A percentile compares a stretch with the other conserved stretches of the same genome.
Evolutionary conservation across 768 basidiomycete species (phyloP).

Genomic region (Lyophyllum semitale): DNA sequence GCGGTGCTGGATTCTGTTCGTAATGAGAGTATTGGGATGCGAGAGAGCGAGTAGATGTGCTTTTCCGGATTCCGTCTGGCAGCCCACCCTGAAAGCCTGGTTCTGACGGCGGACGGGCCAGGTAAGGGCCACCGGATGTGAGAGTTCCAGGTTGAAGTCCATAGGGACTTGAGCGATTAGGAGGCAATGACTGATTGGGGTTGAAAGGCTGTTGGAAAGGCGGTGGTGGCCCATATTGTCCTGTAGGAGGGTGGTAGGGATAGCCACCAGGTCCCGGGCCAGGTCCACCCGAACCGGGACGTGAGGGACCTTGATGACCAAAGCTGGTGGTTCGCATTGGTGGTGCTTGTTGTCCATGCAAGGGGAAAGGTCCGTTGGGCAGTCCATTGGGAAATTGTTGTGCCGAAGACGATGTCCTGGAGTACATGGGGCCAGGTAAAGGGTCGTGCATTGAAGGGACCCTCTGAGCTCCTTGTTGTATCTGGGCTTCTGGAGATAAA

Average conservation of each 20-base stretch:
- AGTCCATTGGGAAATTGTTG: slow-evolving; percentile 32
- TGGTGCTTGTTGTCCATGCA: slow-evolving; percentile 4
- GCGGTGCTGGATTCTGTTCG: slow-evolving; percentile 38
- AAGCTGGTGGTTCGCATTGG: slow-evolving; percentile 9
- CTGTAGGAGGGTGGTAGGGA: slow-evolving; percentile 2
- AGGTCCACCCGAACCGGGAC: slow-evolving; percentile 7
- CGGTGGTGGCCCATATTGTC: slow-evolving; percentile 18
- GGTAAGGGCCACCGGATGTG: slow-evolving; percentile 25
- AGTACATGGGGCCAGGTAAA: slow-evolving; percentile 18
- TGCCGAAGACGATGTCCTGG: slow-evolving; percentile 22
- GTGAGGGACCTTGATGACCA: slow-evolving; percentile 13
- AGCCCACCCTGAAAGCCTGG: slow-evolving; percentile 35
- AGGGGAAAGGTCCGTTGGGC: slow-evolving; percentile 1
- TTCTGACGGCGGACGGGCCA: slow-evolving; percentile 48
- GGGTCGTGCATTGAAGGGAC: slow-evolving; percentile 25
- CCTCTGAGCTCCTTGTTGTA: slow-evolving; percentile 27
- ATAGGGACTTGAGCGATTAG: slow-evolving; percentile 18
- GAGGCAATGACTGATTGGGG: slow-evolving; percentile 14
- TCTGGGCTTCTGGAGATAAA: slow-evolving; percentile 28
- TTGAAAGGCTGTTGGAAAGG: slow-evolving; percentile 15
- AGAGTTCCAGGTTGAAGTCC: slow-evolving; percentile 12
- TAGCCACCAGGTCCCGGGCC: slow-evolving; percentile 4
- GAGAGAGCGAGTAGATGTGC: slow-evolving; percentile 61
- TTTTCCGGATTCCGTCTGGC: slow-evolving; percentile 44
- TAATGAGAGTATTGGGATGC: slow-evolving; percentile 51